Percentiles rank a stretch among this genome's conserved stretches.
Conservation (phyloP, 345 rosid species). For the Acer yangbiense region DNA sequence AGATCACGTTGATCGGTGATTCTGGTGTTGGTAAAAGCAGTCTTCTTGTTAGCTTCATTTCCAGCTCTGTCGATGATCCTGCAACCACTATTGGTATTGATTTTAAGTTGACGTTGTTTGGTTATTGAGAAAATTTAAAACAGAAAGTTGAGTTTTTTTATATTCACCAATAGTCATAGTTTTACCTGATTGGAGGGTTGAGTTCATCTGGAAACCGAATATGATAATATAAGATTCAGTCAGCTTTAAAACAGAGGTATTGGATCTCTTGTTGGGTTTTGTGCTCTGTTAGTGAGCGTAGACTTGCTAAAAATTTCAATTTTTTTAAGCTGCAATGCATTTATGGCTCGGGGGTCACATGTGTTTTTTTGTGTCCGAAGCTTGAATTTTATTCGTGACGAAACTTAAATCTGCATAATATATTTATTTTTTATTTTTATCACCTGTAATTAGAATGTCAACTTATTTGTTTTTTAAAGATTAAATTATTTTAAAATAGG, state of each 20-base stretch:
- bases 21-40: conserved; percentile 98
- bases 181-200: neutral
- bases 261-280: neutral
- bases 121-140: conserved; percentile 2
- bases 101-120: conserved; percentile 9
- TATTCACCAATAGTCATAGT: neutral
- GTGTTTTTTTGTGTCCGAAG: too few relatives aligned
- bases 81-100: conserved; percentile 84
- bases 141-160: neutral
- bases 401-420: too few relatives aligned
- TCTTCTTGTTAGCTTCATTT: conserved; percentile 94
- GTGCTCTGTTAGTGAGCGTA: neutral
- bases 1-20: conserved; percentile 96
- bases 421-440: too few relatives aligned
- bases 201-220: neutral
- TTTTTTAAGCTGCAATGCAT: neutral
- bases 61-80: conserved; percentile 68
- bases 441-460: too few relatives aligned
- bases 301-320: neutral
- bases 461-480: too few relatives aligned
- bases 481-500: too few relatives aligned
- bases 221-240: neutral
- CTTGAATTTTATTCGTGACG: too few relatives aligned
- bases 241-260: neutral
- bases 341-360: neutral